These are phyloP conservation scores for Aurantiochytrium sp. DNA, from an alignment of 108 stramenopile genomes.

Conservation along the genomic window DNA sequence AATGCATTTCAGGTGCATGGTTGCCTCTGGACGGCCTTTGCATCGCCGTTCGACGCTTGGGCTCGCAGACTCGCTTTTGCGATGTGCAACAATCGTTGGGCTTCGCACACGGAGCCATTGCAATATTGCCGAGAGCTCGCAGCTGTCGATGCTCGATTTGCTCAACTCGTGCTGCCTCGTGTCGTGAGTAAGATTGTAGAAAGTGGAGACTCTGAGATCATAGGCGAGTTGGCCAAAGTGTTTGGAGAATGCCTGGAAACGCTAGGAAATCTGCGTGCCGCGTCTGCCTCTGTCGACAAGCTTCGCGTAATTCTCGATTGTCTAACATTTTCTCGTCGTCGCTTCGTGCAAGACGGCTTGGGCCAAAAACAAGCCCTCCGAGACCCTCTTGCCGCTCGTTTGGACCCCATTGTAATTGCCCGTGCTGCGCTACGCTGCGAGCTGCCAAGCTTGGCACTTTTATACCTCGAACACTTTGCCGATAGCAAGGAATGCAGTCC, in stretches of 20 bases:
- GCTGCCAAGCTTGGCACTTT: not conserved
- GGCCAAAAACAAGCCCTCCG: not conserved
- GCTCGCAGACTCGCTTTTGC: not conserved
- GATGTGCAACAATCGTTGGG: not conserved
- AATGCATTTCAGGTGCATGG: not conserved
- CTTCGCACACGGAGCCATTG: not conserved
- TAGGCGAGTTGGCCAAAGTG: not conserved
- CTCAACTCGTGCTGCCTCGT: not conserved
- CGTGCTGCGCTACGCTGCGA: not conserved
- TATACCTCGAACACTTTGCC: not conserved
- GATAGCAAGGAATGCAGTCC: not conserved
- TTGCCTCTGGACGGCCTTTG: not conserved
- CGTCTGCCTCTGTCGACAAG: not conserved
- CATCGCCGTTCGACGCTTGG: not conserved
- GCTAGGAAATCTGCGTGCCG: too few species aligned
- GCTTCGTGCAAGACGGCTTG: not conserved
- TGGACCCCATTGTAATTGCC: not conserved
- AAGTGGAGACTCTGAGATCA: not conserved
- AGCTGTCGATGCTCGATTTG: not conserved
- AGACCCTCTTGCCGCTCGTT: not conserved
- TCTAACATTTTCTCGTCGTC: not conserved
- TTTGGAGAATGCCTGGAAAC: not conserved
- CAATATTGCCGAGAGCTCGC: not conserved
- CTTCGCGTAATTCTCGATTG: not conserved
- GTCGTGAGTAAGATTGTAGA: not conserved